These are phyloP conservation scores for Coprinopsis cinerea DNA, from an alignment of 768 basidiomycete genomes.

Conservation along the genomic window DNA sequence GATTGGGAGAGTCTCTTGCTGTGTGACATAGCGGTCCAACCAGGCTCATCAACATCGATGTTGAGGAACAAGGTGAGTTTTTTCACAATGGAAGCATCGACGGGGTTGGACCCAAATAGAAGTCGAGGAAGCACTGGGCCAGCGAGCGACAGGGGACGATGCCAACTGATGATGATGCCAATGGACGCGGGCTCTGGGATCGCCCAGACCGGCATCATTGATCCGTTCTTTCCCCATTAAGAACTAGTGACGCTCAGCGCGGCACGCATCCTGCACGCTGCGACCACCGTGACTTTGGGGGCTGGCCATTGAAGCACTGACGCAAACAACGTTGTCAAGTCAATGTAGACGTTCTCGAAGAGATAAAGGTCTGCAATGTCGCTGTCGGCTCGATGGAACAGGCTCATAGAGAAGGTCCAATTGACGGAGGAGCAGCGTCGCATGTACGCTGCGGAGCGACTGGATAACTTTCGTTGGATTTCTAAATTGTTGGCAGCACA, in stretches of 20 bases:
- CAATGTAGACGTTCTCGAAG: too few relatives aligned
- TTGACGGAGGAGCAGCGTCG: slow-evolving; percentile 37
- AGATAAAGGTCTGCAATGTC: too few relatives aligned
- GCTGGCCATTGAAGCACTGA: too few relatives aligned
- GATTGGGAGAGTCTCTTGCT: slow-evolving; percentile 35
- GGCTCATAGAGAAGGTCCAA: neutral
- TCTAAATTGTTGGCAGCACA: slow-evolving; percentile 41
- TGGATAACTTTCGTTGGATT: slow-evolving; percentile 53
- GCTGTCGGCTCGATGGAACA: neutral
- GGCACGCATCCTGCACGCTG: too few relatives aligned
- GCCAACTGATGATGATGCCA: neutral
- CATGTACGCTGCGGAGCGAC: slow-evolving; percentile 48
- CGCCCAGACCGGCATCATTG: neutral
- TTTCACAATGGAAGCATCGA: slow-evolving; percentile 3
- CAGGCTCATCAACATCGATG: slow-evolving; percentile 7
- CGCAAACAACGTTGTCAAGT: too few relatives aligned
- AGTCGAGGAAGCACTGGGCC: neutral
- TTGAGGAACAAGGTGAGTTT: neutral
- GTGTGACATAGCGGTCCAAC: slow-evolving; percentile 24
- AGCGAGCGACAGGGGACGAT: neutral
- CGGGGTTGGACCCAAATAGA: too few relatives aligned
- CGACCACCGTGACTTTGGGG: too few relatives aligned
- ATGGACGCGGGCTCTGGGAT: neutral
- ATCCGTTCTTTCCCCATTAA: neutral
- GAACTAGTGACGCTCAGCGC: neutral